phyloP scores from a whole-genome alignment of 495 filamentous ascomycete species.

The Trypethelium eluteriae region DNA sequence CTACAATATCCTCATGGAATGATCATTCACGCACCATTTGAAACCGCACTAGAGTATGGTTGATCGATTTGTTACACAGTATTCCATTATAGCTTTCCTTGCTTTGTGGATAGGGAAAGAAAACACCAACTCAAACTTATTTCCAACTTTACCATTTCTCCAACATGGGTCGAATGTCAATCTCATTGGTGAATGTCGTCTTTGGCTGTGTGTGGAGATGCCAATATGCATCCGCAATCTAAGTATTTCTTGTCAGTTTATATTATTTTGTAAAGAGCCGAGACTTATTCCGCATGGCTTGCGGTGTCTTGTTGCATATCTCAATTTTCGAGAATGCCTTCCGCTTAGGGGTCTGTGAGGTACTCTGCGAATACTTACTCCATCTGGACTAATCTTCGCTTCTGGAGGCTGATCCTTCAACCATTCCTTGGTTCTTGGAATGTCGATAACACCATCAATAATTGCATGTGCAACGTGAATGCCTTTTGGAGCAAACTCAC shows the following conservation, averaged over 20 bases:
- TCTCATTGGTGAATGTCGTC: conserved; percentile 72
- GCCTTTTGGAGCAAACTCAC: conserved; percentile 83
- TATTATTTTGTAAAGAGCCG: not conserved
- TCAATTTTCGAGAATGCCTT: no score
- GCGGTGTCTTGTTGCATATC: no score
- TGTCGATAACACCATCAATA: conserved; percentile 85
- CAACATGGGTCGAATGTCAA: conserved; percentile 72
- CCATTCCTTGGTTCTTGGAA: conserved; percentile 58
- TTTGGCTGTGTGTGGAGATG: conserved; percentile 76
- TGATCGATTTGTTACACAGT: not conserved
- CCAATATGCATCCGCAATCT: conserved; percentile 93
- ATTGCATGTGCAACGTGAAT: conserved; percentile 82
- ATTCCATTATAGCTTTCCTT: not conserved
- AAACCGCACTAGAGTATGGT: no score
- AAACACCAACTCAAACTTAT: not conserved
- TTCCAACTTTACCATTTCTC: conserved; percentile 55
- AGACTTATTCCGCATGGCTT: no score
- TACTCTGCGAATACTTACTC: conserved; percentile 49
- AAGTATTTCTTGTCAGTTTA: conserved; percentile 11
- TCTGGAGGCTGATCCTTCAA: conserved; percentile 51
- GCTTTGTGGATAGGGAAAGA: not conserved
- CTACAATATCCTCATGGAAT: no score
- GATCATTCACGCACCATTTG: no score
- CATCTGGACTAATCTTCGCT: conserved; percentile 70
- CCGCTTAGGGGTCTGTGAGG: not conserved